Percentiles rank a stretch among this genome's conserved stretches.
phyloP scores from a whole-genome alignment of 305 asterid species.

The Fraxinus xanthoxyloides region DNA sequence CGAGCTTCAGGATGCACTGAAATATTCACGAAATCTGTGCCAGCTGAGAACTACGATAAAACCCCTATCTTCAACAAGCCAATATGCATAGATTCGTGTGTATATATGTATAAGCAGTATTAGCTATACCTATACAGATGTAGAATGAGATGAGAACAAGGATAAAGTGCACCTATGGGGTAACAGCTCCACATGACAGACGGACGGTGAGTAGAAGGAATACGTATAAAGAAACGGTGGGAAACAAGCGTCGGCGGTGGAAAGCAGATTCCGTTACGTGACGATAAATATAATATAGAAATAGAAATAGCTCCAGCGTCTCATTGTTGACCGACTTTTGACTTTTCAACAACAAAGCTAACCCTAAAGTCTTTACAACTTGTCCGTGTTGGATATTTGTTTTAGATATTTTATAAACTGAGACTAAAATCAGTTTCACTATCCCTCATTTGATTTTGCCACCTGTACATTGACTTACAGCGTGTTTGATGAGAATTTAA shows the following conservation, averaged over 20 bases:
- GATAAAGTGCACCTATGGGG: slow-evolving; percentile 11
- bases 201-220: not conserved
- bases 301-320: not conserved
- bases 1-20: not conserved
- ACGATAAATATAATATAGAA: not conserved
- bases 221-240: slow-evolving; percentile 7
- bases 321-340: not conserved
- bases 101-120: not conserved
- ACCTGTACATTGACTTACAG: no score
- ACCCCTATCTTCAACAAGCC: slow-evolving; percentile 2
- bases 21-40: not conserved
- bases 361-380: not conserved
- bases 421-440: no score
- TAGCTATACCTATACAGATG: not conserved
- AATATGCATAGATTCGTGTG: not conserved
- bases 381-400: not conserved
- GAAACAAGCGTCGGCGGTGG: not conserved
- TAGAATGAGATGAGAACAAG: slow-evolving; percentile 3
- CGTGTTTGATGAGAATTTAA: no score
- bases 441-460: no score
- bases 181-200: not conserved
- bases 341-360: not conserved
- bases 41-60: not conserved
- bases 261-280: not conserved
- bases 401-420: not conserved